A percentile compares a stretch with the other conserved stretches of the same genome.
Conservation (phyloP, 805 yeast species). For the Myxozyma melibiosi region DNA sequence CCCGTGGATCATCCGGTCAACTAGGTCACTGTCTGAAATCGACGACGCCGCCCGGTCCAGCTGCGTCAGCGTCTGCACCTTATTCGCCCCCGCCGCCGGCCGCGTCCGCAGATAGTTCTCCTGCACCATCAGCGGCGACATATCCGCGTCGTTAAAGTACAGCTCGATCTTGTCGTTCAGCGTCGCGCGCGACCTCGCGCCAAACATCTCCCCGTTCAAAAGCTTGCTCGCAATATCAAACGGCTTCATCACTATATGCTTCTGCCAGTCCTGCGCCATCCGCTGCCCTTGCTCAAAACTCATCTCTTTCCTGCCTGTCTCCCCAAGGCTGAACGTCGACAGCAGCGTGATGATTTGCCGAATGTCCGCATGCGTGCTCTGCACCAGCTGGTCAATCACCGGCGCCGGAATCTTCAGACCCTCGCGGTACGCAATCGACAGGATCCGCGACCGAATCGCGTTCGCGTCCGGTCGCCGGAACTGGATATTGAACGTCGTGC, state of each 20-base stretch:
- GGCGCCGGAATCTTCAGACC: constrained; percentile 76
- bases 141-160: constrained; percentile 92
- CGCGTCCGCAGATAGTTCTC: constrained; percentile 79
- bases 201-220: constrained; percentile 62
- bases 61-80: constrained; percentile 55
- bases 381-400: constrained; percentile 79
- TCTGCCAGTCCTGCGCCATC: constrained; percentile 66
- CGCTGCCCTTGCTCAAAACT: constrained; percentile 62
- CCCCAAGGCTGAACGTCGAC: constrained; percentile 75
- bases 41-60: constrained; percentile 82
- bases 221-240: constrained; percentile 81
- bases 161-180: constrained; percentile 82
- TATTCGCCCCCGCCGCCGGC: constrained; percentile 47
- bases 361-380: constrained; percentile 85
- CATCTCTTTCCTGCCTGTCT: constrained; percentile 67
- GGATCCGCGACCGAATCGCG: constrained; percentile 77
- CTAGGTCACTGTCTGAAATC: constrained; percentile 80
- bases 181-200: constrained; percentile 54
- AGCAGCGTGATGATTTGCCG: constrained; percentile 90
- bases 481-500: constrained; percentile 73
- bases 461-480: constrained; percentile 87
- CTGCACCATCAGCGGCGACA: constrained; percentile 93
- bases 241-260: constrained; percentile 86
- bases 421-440: constrained; percentile 90
- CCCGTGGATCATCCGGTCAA: constrained; percentile 80